phyloP scores from a whole-genome alignment of 768 basidiomycete species.

The Asterophora parasitica region DNA sequence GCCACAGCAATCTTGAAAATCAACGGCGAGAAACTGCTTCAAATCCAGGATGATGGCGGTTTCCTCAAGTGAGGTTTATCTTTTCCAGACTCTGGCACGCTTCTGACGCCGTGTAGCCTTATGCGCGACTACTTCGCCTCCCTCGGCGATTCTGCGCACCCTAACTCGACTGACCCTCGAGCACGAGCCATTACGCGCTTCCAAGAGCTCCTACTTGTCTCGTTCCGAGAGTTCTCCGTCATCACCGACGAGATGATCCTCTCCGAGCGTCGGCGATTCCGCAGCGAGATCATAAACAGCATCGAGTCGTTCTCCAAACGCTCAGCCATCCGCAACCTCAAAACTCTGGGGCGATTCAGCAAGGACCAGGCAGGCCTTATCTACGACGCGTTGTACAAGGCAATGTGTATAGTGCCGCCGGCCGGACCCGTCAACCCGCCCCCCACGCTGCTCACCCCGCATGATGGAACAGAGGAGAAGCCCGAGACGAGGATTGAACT shows the following conservation, averaged over 20 bases:
- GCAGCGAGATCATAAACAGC: conserved; percentile 85
- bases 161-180: conserved; percentile 80
- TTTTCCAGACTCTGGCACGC: neutral
- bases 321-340: conserved; percentile 82
- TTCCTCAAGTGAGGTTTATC: conserved; percentile 74
- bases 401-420: conserved; percentile 73
- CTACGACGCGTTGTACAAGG: conserved; percentile 89
- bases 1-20: conserved; percentile 88
- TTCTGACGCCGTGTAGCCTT: conserved; percentile 35
- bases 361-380: conserved; percentile 86
- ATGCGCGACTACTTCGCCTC: conserved; percentile 96
- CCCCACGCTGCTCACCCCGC: conserved; percentile 50
- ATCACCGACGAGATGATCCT: conserved; percentile 95
- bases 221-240: conserved; percentile 95
- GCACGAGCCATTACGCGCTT: conserved; percentile 93
- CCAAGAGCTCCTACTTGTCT: conserved; percentile 93
- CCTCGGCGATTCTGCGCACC: conserved; percentile 92
- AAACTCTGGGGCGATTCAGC: conserved; percentile 69
- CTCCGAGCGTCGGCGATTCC: conserved; percentile 78
- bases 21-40: conserved; percentile 87
- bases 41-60: conserved; percentile 94
- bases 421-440: conserved; percentile 47
- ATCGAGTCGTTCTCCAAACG: conserved; percentile 95
- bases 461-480: conserved; percentile 63
- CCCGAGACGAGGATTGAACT: conserved; percentile 88